Base-by-base conservation (phyloP, 2,329 filamentous ascomycete species). In the Albophoma yamanashiensis region DNA sequence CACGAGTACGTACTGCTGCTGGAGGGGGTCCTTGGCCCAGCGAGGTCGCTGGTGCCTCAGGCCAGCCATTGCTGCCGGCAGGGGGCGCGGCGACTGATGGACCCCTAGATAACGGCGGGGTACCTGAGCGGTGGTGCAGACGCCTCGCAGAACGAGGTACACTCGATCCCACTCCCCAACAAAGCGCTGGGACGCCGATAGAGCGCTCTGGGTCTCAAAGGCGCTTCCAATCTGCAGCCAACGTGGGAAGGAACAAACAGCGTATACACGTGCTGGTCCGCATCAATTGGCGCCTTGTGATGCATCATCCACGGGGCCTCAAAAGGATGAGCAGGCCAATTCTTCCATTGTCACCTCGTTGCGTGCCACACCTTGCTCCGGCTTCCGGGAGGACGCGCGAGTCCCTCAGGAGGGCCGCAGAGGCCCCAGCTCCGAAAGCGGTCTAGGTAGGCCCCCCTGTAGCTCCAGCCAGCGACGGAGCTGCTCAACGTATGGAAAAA, bases 401-500 rank as follows among this genome's bases (percentile, higher is more conserved):
- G 47, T 20, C 17, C 17, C 1, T 20, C 7, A 31, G 4, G 25
- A 31, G 47, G 47, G 27, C 11, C 25, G 5, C 9, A 8, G 14
- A n/a, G 25, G 15, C 25, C 25, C 47, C 27, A 34, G 50, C 31
- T 53, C 50, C 70, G 62, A 69, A 71, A 69, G 57, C 59, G 71
- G 71, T 62, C 63, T 73, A 71, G 68, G 61, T 31, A 31, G 27
- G 27, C 27, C 63, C 66, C 64, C 40, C 27, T 39, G 64, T 64
- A 69, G 69, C 69, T 70, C 66, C 67, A 70, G 69, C 67, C 66
- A 67, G 66, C 68, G 65, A 70, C 68, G 69, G 70, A 74, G 73
- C 73, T 75, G 73, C 73, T 75, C 74, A 75, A 75, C 73, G 12
- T 38, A 9, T 38, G 69, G 69, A 74, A 74, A 75, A 75, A 75